Evolutionary conservation across 441 rosid species (phyloP), one percentile per base, ranked within the genome.

Genomic region (Pelargonium myrrhifolium): DNA sequence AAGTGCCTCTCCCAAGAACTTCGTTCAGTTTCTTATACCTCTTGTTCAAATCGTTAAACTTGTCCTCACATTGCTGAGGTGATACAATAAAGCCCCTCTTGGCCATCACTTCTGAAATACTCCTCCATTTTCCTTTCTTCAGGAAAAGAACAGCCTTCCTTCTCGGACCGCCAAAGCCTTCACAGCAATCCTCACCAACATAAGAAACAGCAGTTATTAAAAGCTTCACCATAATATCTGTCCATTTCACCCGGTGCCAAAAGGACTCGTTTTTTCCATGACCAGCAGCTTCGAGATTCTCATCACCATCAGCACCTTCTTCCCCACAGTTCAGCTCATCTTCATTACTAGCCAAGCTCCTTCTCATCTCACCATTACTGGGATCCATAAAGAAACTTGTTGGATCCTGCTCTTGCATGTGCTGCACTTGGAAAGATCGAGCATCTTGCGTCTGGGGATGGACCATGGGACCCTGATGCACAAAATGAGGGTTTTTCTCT

Each of bases 51-150:
- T 69, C 68, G 59, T 60, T 75, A 53, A 75, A 78, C 72, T 75
- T 78, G 72, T 69, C 78, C 76, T 78, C 76, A 14, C 82, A 74
- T 63, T 79, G 80, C 68, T 74, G 80, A 20, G 77, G 78, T 20
- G 78, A 76, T 9, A 69, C 83, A 65, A 39, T 22, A 65, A 56
- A 70, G 62, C 77, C 78, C 71, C 76, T 72, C 65, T 67, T 21
- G 9, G 51, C 72, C 76, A 80, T 67, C 40, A 65, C 65, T 40
- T 62, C 62, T 10, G 83, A 77, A 17, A 80, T 68, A 24, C 65
- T 59, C 21, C 40, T 79, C 80, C 76, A 76, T 60, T 71, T 79
- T 40, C 80, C 76, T 12, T 69, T 70, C 67, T 68, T 80, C 61
- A 53, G 80, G 24, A 67, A 22, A 49, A 64, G 60, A 1, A 45